Base-by-base conservation (phyloP, 345 rosid genomes). In the Luvunga scandens region DNA sequence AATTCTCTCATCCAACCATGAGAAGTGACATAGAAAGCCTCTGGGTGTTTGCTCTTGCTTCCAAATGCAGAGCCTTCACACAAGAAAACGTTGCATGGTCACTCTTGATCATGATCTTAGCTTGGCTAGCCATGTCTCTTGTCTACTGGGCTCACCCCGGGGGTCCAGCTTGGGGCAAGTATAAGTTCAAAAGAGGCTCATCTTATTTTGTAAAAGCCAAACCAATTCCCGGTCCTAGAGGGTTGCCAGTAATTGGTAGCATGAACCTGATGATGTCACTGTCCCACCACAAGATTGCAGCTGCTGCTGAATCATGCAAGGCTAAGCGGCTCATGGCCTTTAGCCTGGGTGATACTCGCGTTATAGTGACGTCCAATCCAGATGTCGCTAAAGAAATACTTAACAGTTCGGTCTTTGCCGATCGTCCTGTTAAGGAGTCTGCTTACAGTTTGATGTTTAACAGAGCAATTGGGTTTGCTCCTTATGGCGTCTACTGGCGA, bases 121-220 rank as follows among this genome's bases (percentile, higher is more conserved):
- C 77, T 25, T 90, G 88, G 88, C 65, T 89, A 28, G 75, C 61
- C 82, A 24, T 85, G 67, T 59, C 83, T 55, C 77, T 92, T 25
- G 16, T 89, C 82, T 80, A 82, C 83, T 90, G 97, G 94, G 84
- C 87, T 34, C 86, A 72, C 69, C 88, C 91, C 1, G 97, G 97
- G 2, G 97, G 97, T 69, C 91, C 94, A 0, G 97, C 97, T 6
- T 92, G 97, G 97, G 97, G 97, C 0, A 92, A 86, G 50, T 77
- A 76, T 73, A 57, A 64, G 33, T 77, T 75, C 38, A 88, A 63
- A 38, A 84, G 33, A 22, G 59, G 50, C 6, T 81, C 70, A 6
- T 38, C 77, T 42, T 38, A 73, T 42, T 69, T 56, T 45, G 27
- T 27, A 24, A 22, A 12, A 12, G 72, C 82, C 2, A 69, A 69